Evolutionary conservation across 805 yeast species (phyloP), one percentile per base, ranked within the genome.

Genomic region (Spathaspora passalidarum): DNA sequence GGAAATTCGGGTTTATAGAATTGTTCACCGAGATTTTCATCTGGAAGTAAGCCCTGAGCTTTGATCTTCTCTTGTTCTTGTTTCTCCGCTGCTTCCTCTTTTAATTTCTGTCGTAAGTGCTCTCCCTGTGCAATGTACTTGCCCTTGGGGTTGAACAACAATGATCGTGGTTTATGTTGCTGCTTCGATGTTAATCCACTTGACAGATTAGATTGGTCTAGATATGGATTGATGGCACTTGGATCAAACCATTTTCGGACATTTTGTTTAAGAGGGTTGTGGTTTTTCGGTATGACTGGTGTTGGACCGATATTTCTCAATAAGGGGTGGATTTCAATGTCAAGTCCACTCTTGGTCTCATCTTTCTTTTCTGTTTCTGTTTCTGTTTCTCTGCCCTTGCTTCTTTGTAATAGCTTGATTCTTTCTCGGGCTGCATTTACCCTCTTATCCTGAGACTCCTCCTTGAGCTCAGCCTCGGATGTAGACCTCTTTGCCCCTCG

Each of bases 121-220:
- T 79, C 61, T 38, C 82, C 91, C 46, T 69, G 62, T 35, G 68
- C 73, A 1, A 84, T 73, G 55, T 72, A 84, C 56, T 81, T 86
- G 2, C 96, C 96, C 35, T 73, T 72, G 26, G 72, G 76, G 55
- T 78, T 81, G 55, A 88, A 80, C 13, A 60, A 61, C 36, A 84
- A 62, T 2, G 71, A 75, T 43, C 79, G 59, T 14, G 58, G 57
- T 14, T 54, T 56, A 23, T 68, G 43, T 10, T 40, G 34, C 19
- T 29, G 25, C 9, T 26, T 21, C 4, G 14, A 14, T 6, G 20
- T 2, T 3, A 23, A 8, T 10, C 13, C 10, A 10, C 13, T 20
- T 3, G 39, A 32, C 7, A 37, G 23, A 2, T 56, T 34, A 32
- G 52, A 20, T 45, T 65, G 72, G 42, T 64, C 58, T 21, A 72